Conservation (phyloP, 129 eudicot genomes). For the Tagetes patula region DNA sequence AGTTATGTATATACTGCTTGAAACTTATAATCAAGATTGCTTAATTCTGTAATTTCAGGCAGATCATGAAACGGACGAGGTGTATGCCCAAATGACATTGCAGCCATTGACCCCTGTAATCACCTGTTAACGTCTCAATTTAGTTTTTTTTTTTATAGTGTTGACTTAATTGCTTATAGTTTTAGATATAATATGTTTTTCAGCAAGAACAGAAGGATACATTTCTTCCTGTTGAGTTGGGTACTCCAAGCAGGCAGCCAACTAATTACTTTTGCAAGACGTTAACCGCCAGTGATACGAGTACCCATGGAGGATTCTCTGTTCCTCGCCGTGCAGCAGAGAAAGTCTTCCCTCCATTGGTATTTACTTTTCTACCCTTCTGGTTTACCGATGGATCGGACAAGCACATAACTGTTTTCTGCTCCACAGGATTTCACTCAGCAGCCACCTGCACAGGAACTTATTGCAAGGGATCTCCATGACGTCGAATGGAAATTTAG, state of each 20-base stretch:
- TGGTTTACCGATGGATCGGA: not conserved
- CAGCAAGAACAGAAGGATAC: slow-evolving; percentile 99
- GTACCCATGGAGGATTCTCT: slow-evolving; percentile 99
- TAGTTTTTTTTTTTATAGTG: not conserved
- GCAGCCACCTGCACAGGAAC: slow-evolving; percentile 97
- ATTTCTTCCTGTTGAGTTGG: slow-evolving; percentile 94
- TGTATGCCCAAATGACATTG: slow-evolving; percentile 98
- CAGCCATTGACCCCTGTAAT: slow-evolving; percentile 94
- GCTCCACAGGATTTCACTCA: slow-evolving; percentile 84
- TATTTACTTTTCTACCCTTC: slow-evolving; percentile 24
- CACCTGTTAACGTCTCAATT: not conserved
- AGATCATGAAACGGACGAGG: slow-evolving; percentile 98
- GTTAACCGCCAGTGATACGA: slow-evolving; percentile 94
- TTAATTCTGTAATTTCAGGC: slow-evolving; percentile 63
- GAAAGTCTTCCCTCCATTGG: slow-evolving; percentile 98
- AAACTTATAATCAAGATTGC: not conserved
- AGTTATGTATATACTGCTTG: not conserved
- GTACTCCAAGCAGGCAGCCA: slow-evolving; percentile 92
- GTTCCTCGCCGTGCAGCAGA: slow-evolving; percentile 99
- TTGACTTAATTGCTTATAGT: not conserved
- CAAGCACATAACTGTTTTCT: slow-evolving; percentile 10
- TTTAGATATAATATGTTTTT: not conserved
- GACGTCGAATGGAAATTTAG: slow-evolving; percentile 98
- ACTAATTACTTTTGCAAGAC: slow-evolving; percentile 98
- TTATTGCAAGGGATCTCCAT: slow-evolving; percentile 96